Base-by-base conservation (phyloP, 1,139 yeast species). In the Sugiyamaella xylanicola region DNA sequence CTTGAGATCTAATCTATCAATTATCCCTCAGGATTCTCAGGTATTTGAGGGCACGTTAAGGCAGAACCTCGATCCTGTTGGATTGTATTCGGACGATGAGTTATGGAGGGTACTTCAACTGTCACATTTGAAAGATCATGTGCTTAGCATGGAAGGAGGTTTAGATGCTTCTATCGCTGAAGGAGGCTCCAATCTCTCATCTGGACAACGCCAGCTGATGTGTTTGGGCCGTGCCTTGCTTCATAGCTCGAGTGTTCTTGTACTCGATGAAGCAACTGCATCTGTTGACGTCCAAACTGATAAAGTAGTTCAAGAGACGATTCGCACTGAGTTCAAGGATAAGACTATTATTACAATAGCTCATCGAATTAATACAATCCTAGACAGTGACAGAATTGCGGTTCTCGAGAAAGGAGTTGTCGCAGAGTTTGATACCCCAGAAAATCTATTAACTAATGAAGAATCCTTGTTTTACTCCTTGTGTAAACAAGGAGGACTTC, bases 201-300 rank as follows among this genome's bases (percentile, higher is more conserved):
- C 83, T 47, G 95, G 96, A 1, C 95, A 88, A 68, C 76, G 88
- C 48, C 96, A 88, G 70, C 73, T 88, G 50, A 74, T 88, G 71
- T 87, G 93, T 61, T 73, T 88, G 35, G 88, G 92, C 0, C 77
- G 95, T 55, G 95, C 92, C 0, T 73, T 88, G 48, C 74, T 87
- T 59, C 79, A 78, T 55, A 77, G 79, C 13, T 82, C 91, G 1
- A 82, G 79, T 58, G 80, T 87, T 27, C 73, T 88, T 56, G 81
- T 88, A 17, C 72, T 88, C 48, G 95, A 88, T 67, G 96, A 88
- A 70, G 95, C 95, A 0, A 88, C 95, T 0, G 92, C 95, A 0
- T 86, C 93, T 1, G 92, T 88, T 29, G 96, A 88, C 68, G 83
- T 85, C 17, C 86, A 86, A 66, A 88, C 95, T 0, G 95, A 87